phyloP scores from a whole-genome alignment of 1,139 yeast species.

The Zygosaccharomyces sapae region DNA sequence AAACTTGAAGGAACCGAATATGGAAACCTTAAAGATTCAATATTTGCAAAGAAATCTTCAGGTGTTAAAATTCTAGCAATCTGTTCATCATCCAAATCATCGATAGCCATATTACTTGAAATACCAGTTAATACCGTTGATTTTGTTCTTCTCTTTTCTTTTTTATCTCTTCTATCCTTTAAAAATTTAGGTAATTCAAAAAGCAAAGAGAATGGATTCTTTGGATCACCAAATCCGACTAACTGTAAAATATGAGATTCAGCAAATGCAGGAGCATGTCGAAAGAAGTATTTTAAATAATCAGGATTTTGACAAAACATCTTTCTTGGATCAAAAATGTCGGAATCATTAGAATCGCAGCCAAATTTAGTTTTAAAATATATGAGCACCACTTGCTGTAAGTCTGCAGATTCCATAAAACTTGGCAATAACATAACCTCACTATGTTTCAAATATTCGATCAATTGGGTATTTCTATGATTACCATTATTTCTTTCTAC shows the following conservation, averaged over 20 bases:
- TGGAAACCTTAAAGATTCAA: conserved; percentile 29
- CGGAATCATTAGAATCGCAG: conserved; percentile 59
- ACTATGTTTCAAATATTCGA: conserved; percentile 37
- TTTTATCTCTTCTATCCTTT: conserved; percentile 66
- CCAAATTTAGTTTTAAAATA: conserved; percentile 67
- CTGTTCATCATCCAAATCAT: conserved; percentile 13
- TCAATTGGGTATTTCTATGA: conserved; percentile 32
- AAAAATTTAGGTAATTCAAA: conserved; percentile 68
- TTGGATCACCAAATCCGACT: conserved; percentile 71
- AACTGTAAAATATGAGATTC: conserved; percentile 68
- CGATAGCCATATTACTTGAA: conserved; percentile 13
- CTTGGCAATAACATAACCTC: conserved; percentile 40
- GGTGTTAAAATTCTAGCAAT: conserved; percentile 43
- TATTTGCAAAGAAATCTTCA: conserved; percentile 32
- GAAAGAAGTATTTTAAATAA: conserved; percentile 67
- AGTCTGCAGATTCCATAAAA: conserved; percentile 45
- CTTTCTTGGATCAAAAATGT: conserved; percentile 51
- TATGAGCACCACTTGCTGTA: conserved; percentile 61
- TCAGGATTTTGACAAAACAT: conserved; percentile 47
- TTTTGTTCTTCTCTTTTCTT: conserved; percentile 56
- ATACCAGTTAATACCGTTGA: conserved; percentile 16
- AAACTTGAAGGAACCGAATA: conserved; percentile 27
- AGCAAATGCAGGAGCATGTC: conserved; percentile 70
- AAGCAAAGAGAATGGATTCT: conserved; percentile 68
- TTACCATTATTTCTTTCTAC: conserved; percentile 37